Percentiles rank a stretch among this genome's conserved stretches.
Conservation (phyloP, 2,329 filamentous ascomycete species). For the Ophidiomyces ophidiicola region DNA sequence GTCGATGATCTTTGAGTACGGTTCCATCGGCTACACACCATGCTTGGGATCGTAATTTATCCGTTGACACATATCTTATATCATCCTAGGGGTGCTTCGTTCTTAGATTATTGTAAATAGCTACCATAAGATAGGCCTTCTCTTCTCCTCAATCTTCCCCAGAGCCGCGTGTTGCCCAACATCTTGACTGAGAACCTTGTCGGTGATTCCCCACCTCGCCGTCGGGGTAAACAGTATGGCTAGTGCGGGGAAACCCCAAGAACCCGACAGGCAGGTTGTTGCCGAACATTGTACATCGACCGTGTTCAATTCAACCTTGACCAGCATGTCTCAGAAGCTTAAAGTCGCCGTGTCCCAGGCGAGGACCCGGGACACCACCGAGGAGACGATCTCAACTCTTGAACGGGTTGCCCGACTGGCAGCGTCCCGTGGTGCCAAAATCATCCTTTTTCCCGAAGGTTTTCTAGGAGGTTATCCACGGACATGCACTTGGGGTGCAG, state of each 20-base stretch:
- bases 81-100: no score
- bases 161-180: no score
- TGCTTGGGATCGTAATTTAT: conserved; percentile 36
- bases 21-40: conserved; percentile 27
- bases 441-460: conserved; percentile 83
- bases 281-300: neutral
- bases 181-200: neutral
- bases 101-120: no score
- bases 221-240: no score
- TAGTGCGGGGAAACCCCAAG: neutral
- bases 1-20: conserved; percentile 42
- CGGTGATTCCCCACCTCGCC: neutral
- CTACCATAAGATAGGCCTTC: no score
- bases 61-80: conserved; percentile 36
- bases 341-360: conserved; percentile 38
- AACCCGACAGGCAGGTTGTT: neutral
- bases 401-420: conserved; percentile 52
- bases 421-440: conserved; percentile 46
- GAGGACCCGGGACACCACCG: conserved; percentile 30
- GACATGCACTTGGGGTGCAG: conserved; percentile 62
- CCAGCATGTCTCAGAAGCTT: conserved; percentile 31
- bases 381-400: conserved; percentile 55
- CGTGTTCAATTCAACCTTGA: conserved; percentile 6
- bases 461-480: conserved; percentile 87
- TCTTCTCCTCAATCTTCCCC: no score